A percentile compares a stretch with the other conserved stretches of the same genome.
Conservation (phyloP, 352 stramenopile species). For the Thraustochytrium sp. region DNA sequence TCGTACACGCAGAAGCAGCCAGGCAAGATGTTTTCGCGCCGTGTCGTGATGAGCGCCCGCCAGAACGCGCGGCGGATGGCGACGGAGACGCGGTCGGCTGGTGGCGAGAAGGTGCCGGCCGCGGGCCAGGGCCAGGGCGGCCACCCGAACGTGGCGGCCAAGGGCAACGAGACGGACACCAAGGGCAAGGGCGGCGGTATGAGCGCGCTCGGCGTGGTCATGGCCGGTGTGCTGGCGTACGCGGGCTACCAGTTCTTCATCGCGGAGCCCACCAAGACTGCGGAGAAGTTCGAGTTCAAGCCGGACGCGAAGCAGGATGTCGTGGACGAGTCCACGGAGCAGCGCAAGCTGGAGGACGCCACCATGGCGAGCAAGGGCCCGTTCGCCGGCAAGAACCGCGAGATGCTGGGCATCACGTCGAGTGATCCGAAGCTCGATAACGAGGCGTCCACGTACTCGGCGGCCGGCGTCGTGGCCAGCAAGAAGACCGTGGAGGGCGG, state of each 20-base stretch:
- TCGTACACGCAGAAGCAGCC: background rate
- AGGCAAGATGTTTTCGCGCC: background rate
- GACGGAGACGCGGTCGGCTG: background rate
- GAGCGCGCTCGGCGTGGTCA: background rate
- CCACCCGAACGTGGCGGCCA: constrained; percentile 22
- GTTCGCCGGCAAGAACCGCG: background rate
- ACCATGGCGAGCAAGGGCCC: constrained; percentile 1
- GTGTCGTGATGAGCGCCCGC: background rate
- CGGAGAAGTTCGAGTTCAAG: constrained; percentile 10
- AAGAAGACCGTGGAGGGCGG: no score
- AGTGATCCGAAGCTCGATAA: constrained; percentile 15
- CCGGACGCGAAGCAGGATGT: background rate
- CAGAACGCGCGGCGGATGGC: background rate
- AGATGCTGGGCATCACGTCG: constrained; percentile 28
- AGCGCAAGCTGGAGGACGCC: background rate
- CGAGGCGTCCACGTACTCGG: background rate
- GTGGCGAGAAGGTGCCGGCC: constrained; percentile 5
- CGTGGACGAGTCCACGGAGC: background rate
- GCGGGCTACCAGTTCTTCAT: background rate
- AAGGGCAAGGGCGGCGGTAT: background rate
- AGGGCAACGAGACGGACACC: background rate
- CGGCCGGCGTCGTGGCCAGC: background rate
- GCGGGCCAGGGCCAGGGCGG: constrained; percentile 16
- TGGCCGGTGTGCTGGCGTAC: background rate
- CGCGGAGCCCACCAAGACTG: background rate